phyloP scores from a whole-genome alignment of 2,329 filamentous ascomycete genomes.

The Rosellinia necatrix region DNA sequence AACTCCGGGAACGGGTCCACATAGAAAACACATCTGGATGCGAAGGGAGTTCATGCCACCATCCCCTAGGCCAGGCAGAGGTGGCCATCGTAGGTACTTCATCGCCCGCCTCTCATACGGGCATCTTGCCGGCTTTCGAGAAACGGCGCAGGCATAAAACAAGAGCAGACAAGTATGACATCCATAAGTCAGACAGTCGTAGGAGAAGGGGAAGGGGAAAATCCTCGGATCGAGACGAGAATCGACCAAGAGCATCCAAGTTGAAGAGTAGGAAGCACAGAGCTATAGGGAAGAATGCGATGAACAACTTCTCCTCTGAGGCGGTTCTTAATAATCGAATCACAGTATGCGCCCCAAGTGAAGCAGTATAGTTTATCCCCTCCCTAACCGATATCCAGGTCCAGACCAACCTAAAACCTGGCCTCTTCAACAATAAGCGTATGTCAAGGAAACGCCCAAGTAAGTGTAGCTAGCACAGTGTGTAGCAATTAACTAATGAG shows the following conservation, averaged over 20 bases:
- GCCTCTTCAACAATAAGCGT: constrained; percentile 52
- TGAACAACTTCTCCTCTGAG: constrained; percentile 60
- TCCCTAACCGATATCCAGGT: constrained; percentile 32
- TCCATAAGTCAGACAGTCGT: constrained; percentile 37
- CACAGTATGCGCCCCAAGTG: constrained; percentile 49
- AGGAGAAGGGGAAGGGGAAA: constrained; percentile 37
- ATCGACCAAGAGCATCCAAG: constrained; percentile 25
- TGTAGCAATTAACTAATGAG: constrained; percentile 3
- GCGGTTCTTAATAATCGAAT: constrained; percentile 57
- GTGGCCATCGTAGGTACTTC: constrained; percentile 21
- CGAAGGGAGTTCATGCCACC: constrained; percentile 12
- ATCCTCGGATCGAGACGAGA: constrained; percentile 15
- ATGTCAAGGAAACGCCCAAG: constrained; percentile 43
- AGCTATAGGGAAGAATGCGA: constrained; percentile 51
- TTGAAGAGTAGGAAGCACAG: constrained; percentile 39
- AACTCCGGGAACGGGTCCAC: constrained; percentile 15
- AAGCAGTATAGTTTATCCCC: neutral
- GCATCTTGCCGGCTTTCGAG: constrained; percentile 45
- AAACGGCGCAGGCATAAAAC: constrained; percentile 61
- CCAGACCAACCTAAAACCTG: constrained; percentile 42
- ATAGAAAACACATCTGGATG: constrained; percentile 3
- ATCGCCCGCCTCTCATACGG: constrained; percentile 25
- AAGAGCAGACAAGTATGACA: constrained; percentile 59
- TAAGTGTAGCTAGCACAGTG: constrained; percentile 36
- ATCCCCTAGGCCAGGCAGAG: constrained; percentile 19